These are phyloP conservation scores for Blastomyces gilchristii DNA, from an alignment of 2,329 filamentous ascomycete species.

Conservation along the genomic window DNA sequence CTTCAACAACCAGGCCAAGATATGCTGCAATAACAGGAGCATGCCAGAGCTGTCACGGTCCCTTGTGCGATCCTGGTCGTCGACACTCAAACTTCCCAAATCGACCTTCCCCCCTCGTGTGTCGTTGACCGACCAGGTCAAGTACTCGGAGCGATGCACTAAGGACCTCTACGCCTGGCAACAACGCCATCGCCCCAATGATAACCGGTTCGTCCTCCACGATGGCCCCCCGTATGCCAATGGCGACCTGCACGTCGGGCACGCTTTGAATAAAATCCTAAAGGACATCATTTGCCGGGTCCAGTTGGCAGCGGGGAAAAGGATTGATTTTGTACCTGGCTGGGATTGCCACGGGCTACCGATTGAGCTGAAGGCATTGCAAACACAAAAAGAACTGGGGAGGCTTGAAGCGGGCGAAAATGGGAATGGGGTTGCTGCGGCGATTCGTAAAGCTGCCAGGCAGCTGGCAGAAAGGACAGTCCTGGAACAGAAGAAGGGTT, in stretches of 20 bases:
- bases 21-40: conserved; percentile 13
- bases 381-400: conserved; percentile 39
- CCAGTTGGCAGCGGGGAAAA: conserved; percentile 65
- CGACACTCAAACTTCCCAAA: conserved; percentile 64
- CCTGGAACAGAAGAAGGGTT: conserved; percentile 49
- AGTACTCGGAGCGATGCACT: conserved; percentile 64
- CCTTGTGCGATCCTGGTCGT: conserved; percentile 45
- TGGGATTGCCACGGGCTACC: conserved; percentile 98
- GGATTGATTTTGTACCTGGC: conserved; percentile 74
- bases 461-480: conserved; percentile 47
- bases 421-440: conserved; percentile 33
- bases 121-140: conserved; percentile 36
- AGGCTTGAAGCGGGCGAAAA: conserved; percentile 23
- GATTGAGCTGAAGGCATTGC: conserved; percentile 91
- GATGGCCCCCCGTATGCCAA: conserved; percentile 98
- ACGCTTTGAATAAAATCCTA: conserved; percentile 91
- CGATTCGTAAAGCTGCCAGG: conserved; percentile 46
- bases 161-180: conserved; percentile 91
- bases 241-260: conserved; percentile 79
- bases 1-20: conserved; percentile 1
- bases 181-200: conserved; percentile 41
- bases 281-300: conserved; percentile 87
- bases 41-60: conserved; percentile 16
- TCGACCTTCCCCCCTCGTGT: conserved; percentile 55
- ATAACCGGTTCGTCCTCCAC: conserved; percentile 64